phyloP scores from a whole-genome alignment of 495 filamentous ascomycete species.

The Xylaria telfairii region DNA sequence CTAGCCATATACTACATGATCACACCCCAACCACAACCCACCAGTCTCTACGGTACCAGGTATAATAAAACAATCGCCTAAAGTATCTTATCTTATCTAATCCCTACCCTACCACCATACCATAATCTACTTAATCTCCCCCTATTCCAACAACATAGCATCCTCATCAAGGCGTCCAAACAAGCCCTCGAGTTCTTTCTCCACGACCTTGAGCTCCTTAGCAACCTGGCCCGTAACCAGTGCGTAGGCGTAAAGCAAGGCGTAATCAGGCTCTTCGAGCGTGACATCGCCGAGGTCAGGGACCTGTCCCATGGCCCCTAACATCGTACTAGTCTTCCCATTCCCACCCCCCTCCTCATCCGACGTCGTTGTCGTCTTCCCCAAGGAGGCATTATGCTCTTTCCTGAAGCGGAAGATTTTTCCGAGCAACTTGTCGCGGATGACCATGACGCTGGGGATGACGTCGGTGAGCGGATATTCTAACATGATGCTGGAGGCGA shows the following conservation, averaged over 20 bases:
- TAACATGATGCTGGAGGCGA: constrained; percentile 90
- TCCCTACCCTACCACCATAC: not conserved
- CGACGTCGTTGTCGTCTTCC: not conserved
- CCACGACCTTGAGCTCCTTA: constrained; percentile 71
- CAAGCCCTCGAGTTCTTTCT: constrained; percentile 70
- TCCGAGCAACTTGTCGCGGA: constrained; percentile 82
- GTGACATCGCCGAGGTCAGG: constrained; percentile 33
- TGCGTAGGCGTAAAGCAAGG: constrained; percentile 61
- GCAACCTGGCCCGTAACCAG: constrained; percentile 72
- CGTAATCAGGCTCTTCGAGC: constrained; percentile 58
- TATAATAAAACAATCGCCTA: too few species aligned
- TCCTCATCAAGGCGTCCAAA: constrained; percentile 83
- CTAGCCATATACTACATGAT: too few species aligned
- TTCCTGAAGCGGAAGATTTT: constrained; percentile 87
- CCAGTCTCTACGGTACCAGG: too few species aligned
- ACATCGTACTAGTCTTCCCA: constrained; percentile 17
- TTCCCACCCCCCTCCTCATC: constrained; percentile 24
- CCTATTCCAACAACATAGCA: constrained; percentile 60
- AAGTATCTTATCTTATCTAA: not conserved
- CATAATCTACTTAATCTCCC: not conserved
- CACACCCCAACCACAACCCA: too few species aligned
- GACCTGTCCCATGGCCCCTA: constrained; percentile 11
- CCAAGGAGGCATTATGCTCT: constrained; percentile 57
- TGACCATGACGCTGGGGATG: constrained; percentile 79
- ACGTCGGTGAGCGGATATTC: constrained; percentile 91